phyloP scores from a whole-genome alignment of 495 filamentous ascomycete species.

The Darksidea phi region DNA sequence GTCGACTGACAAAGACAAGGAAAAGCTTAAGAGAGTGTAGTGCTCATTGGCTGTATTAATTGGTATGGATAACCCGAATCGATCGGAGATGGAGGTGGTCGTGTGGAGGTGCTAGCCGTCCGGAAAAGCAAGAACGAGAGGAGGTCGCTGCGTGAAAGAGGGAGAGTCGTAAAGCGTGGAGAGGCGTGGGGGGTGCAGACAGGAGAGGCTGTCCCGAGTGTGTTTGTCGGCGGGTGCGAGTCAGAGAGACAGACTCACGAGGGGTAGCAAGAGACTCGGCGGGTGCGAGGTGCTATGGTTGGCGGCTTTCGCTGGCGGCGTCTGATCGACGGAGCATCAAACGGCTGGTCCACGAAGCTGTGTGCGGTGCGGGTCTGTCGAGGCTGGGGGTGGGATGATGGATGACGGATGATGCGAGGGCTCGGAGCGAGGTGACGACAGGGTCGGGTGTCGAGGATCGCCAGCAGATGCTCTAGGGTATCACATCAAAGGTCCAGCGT shows the following conservation, averaged over 20 bases:
- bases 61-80: constrained; percentile 37
- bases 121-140: constrained; percentile 9
- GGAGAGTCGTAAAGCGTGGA: constrained; percentile 39
- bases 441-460: constrained; percentile 19
- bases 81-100: constrained; percentile 24
- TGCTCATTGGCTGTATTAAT: constrained; percentile 41
- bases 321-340: constrained; percentile 35
- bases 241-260: constrained; percentile 33
- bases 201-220: constrained; percentile 19
- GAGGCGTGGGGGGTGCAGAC: constrained; percentile 13
- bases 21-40: constrained; percentile 39
- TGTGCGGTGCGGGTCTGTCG: background rate
- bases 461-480: constrained; percentile 16
- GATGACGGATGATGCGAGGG: constrained; percentile 10
- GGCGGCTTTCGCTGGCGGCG: constrained; percentile 27
- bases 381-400: background rate
- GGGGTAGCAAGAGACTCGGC: constrained; percentile 30
- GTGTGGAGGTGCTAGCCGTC: constrained; percentile 17
- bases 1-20: constrained; percentile 36
- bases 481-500: constrained; percentile 36
- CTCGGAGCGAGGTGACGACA: constrained; percentile 29
- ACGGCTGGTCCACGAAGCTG: constrained; percentile 18
- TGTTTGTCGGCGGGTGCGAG: constrained; percentile 27
- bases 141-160: constrained; percentile 36
- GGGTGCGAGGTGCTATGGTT: constrained; percentile 17